Evolutionary conservation across 768 basidiomycete species (phyloP).

Genomic region (Kwoniella mangroviensis): DNA sequence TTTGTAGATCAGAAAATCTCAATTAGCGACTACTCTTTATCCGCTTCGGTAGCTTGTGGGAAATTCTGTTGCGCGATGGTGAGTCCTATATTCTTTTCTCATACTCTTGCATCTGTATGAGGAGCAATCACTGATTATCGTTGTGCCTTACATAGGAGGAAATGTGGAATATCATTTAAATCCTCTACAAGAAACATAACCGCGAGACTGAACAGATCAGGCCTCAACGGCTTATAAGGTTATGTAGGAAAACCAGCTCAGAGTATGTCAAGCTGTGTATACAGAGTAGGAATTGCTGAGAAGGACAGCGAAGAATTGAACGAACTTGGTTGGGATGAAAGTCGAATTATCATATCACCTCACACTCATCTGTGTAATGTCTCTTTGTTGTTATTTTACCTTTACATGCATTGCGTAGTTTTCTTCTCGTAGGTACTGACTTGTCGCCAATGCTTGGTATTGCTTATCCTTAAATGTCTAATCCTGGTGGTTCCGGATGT

Average conservation of each 20-base stretch:
- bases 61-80: slow-evolving; percentile 70
- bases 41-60: slow-evolving; percentile 89
- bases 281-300: background rate
- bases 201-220: background rate
- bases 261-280: background rate
- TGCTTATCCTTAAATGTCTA: no score
- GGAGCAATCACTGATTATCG: slow-evolving; percentile 57
- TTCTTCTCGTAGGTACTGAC: background rate
- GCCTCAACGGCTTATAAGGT: slow-evolving; percentile 20
- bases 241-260: background rate
- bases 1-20: slow-evolving; percentile 95
- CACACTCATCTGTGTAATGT: slow-evolving; percentile 33
- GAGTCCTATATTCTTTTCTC: slow-evolving; percentile 20
- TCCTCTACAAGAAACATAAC: background rate
- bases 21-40: slow-evolving; percentile 90
- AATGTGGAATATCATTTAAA: slow-evolving; percentile 85
- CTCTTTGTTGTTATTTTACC: slow-evolving; percentile 9
- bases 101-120: background rate
- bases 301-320: background rate
- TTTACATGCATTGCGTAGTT: background rate
- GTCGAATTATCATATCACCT: background rate
- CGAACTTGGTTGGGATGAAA: background rate
- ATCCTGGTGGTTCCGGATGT: no score
- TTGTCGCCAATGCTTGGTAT: background rate
- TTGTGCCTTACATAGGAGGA: slow-evolving; percentile 76